Base-by-base conservation (phyloP, 257 asterid genomes). In the Lantana camara region DNA sequence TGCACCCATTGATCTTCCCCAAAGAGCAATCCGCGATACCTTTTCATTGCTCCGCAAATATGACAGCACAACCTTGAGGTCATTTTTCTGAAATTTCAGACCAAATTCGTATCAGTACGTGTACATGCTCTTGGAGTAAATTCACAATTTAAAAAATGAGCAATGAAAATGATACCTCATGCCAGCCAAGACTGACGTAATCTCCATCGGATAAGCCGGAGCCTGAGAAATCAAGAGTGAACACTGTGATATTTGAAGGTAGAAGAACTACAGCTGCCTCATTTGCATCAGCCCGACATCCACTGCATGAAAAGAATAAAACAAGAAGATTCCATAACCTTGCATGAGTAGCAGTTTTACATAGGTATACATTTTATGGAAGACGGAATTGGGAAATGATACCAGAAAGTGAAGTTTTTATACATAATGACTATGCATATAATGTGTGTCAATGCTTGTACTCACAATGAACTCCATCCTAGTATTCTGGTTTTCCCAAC, bases 1-100 rank as follows among this genome's bases (percentile, higher is more conserved):
- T 24, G 99, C 99, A 66, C 99, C 99, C 99, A 93, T 93, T 24
- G 99, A 93, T 75, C 99, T 80, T 57, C 99, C 99, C 99, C 97
- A 93, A 59, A 93, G 97, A 70, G 95, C 99, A 64, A 93, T 82
- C 37, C 94, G 86, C 45, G 99, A 93, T 48, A 90, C 71, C 58
- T 76, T 84, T 68, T 70, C 72, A 40, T 83, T 87, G 86, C 83
- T 77, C 77, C 97, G 79, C 77, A 93, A 81, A 81, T 90, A 70
- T 42, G 99, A 83, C 13, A 93, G 81, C 68, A 93, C 97, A 65
- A 86, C 87, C 80, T 90, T 90, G 68, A 93, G 94, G 77, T 93
- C 98, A 81, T 82, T 76, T 88, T 88, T 91, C 97, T 90, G 90
- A 44, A 69, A 78, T 53, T n/a, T 59, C 67, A 42, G 52, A 69